phyloP scores from a whole-genome alignment of 2,329 filamentous ascomycete genomes.

The Dichotomopilus funicola region DNA sequence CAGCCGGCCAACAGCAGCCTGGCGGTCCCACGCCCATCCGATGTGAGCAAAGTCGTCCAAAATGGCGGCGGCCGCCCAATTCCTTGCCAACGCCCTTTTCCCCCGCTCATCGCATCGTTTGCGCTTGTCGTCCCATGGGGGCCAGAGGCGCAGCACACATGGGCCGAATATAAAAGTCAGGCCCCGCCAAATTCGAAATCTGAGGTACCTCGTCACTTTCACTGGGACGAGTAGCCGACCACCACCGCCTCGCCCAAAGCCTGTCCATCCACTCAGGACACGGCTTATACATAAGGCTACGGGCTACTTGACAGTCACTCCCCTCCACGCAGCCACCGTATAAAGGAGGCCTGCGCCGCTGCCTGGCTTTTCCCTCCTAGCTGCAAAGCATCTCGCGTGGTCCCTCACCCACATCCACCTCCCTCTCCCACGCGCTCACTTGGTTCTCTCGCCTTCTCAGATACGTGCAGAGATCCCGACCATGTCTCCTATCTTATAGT shows the following conservation, averaged over 20 bases:
- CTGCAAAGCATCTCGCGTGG: background rate
- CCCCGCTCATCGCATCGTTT: no score
- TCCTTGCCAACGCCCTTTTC: background rate
- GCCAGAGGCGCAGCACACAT: no score
- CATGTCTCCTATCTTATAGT: conserved; percentile 10
- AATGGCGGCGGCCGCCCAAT: conserved; percentile 14
- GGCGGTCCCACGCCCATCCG: background rate
- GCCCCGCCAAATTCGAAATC: no score
- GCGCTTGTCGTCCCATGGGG: no score
- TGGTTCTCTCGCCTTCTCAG: background rate
- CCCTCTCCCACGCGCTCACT: background rate
- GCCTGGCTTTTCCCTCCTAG: conserved; percentile 4
- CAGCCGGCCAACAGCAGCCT: conserved; percentile 12
- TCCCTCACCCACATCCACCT: background rate
- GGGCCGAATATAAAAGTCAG: no score
- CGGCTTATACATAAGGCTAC: conserved; percentile 6
- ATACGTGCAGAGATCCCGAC: background rate
- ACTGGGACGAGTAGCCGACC: no score
- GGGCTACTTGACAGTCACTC: background rate
- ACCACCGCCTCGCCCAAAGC: no score
- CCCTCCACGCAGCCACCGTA: background rate
- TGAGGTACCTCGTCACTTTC: no score
- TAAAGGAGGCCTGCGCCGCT: conserved; percentile 9
- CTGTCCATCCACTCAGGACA: background rate
- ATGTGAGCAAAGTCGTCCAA: background rate